Base-by-base conservation (phyloP, 208 protist species). In the Acanthamoeba lugdunensis region DNA sequence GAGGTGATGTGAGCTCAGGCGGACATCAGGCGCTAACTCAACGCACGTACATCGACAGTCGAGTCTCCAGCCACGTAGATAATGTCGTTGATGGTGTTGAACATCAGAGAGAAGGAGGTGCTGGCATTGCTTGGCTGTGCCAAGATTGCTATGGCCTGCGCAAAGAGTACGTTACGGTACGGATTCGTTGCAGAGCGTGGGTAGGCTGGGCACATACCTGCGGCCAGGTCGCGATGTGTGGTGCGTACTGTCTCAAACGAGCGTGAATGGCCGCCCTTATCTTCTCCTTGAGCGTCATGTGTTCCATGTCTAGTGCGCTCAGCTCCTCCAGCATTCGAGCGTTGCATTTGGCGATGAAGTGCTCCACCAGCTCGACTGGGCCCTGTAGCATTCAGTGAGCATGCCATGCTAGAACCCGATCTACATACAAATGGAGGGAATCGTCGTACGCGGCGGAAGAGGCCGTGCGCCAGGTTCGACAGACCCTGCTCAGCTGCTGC, bases 201-300 rank as follows among this genome's bases (percentile, higher is more conserved):
- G 14, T 23, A 23, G 54, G 58, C 30, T 28, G 25, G 23, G 58
- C 23, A 65, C 58, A 65, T 89, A 45, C 56, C 82, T 89, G 48
- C 25, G 82, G 82, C 56, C 54, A 61, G 82, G 33, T 69, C 14
- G 56, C 52, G 52, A 89, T 45, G 52, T 69, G 48, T 25, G 54
- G 82, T 54, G 25, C 56, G 23, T 89, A 67, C 33, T 89, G 54
- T 3, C 48, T 82, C 41, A 82, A 41, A 6, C 73, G 73, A 8
- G 73, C 73, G 30, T 82, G 41, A 21, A 82, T 52, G 8, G 73
- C 73, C 28, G 73, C 33, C 45, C 73, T 82, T 37, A 82, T 89
- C 6, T 67, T 89, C 82, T 89, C 56, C 82, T 89, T 61, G n/a
- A 67, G 82, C 14, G 82, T 67, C 82, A 61, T 89, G 33, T 89